Conservation (phyloP, 768 basidiomycete genomes). For the Boletus barrowsii region DNA sequence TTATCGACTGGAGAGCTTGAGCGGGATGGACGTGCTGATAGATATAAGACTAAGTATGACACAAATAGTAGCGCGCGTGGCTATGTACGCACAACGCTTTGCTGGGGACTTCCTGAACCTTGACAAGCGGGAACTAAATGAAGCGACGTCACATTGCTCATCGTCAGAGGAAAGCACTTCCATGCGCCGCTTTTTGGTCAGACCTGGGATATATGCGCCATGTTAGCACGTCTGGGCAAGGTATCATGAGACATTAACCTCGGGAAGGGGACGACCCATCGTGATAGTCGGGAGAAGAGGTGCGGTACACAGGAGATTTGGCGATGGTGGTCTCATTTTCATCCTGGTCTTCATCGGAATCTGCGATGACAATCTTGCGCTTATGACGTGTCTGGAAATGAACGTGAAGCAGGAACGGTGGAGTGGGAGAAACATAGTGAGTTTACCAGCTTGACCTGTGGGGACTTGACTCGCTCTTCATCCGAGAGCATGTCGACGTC, state of each 20-base stretch:
- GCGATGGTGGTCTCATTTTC: not conserved
- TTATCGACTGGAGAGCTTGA: conserved; percentile 51
- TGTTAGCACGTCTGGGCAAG: conserved; percentile 5
- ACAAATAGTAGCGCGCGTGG: not conserved
- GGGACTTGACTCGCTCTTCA: conserved; percentile 40
- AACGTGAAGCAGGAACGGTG: not conserved
- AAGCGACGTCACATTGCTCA: conserved; percentile 38
- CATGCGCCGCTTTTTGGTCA: conserved; percentile 61
- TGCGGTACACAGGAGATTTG: conserved; percentile 19
- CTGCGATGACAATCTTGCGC: conserved; percentile 65
- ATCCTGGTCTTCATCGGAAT: conserved; percentile 65
- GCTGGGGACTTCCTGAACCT: conserved; percentile 63
- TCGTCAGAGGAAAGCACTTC: conserved; percentile 49
- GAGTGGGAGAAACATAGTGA: not conserved
- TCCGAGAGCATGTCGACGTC: conserved; percentile 71
- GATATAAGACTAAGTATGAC: conserved; percentile 6
- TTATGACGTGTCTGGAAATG: conserved; percentile 44
- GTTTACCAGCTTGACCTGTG: conserved; percentile 34
- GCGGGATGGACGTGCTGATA: conserved; percentile 40
- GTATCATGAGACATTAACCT: conserved; percentile 11
- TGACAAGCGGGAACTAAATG: conserved; percentile 59
- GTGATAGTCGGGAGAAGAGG: conserved; percentile 28
- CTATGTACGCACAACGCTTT: conserved; percentile 45
- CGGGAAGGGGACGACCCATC: conserved; percentile 27
- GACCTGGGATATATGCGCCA: conserved; percentile 32